These are phyloP conservation scores for Termitomyces sp. DNA, from an alignment of 768 basidiomycete species.

Conservation along the genomic window DNA sequence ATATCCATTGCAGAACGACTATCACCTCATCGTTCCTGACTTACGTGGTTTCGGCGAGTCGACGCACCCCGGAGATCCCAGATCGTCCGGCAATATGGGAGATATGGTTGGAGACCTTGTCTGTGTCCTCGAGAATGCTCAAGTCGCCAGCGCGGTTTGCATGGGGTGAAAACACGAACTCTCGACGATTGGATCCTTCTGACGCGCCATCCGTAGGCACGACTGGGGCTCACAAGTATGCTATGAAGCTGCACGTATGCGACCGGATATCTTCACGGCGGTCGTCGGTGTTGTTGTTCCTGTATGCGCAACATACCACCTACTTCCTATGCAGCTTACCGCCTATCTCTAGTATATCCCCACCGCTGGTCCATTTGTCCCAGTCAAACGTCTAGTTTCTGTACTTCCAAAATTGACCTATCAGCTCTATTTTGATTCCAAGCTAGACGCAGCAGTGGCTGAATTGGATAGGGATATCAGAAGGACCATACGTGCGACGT, in stretches of 20 bases:
- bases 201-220: constrained; percentile 38
- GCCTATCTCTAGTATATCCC: constrained; percentile 54
- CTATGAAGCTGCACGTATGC: constrained; percentile 63
- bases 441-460: constrained; percentile 40
- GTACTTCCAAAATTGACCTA: constrained; percentile 55
- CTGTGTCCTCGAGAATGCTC: constrained; percentile 55
- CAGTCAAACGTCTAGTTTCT: constrained; percentile 35
- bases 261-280: constrained; percentile 60
- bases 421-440: constrained; percentile 56
- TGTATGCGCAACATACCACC: constrained; percentile 31
- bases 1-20: constrained; percentile 39
- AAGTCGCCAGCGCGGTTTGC: constrained; percentile 47
- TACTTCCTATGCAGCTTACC: neutral
- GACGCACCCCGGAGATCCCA: constrained; percentile 58
- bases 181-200: neutral
- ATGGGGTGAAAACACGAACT: constrained; percentile 46
- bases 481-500: constrained; percentile 52
- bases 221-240: constrained; percentile 74
- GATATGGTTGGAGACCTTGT: constrained; percentile 62
- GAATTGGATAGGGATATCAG: constrained; percentile 57
- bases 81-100: constrained; percentile 52
- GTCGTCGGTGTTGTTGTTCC: constrained; percentile 60
- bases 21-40: constrained; percentile 59
- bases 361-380: constrained; percentile 40
- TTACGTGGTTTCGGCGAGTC: constrained; percentile 71